Conservation (phyloP, 805 yeast genomes). For the Yamadazyma scolyti region DNA sequence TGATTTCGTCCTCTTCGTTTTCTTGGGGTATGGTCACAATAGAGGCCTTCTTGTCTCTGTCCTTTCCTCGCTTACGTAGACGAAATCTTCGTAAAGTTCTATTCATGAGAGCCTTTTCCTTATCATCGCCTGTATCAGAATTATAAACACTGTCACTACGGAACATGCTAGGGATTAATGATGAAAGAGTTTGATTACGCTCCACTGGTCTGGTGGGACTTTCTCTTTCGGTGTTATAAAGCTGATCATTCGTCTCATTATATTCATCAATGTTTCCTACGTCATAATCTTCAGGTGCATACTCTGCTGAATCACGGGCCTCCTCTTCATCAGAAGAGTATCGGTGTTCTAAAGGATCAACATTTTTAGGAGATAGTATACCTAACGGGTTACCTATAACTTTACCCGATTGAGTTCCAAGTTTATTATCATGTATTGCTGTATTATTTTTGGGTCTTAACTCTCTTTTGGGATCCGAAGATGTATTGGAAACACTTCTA, state of each 20-base stretch:
- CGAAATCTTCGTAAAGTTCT: conserved; percentile 13
- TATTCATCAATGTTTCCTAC: no score
- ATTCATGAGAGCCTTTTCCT: conserved; percentile 3
- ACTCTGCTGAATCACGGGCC: background rate
- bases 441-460: background rate
- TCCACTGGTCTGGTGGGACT: background rate
- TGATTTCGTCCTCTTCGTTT: conserved; percentile 10
- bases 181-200: conserved; percentile 11
- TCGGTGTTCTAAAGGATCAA: conserved; percentile 30
- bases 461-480: no score
- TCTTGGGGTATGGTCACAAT: conserved; percentile 15
- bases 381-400: conserved; percentile 24
- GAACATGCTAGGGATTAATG: conserved; percentile 15
- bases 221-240: background rate
- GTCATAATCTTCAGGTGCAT: no score
- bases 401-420: conserved; percentile 1
- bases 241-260: no score
- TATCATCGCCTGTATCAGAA: conserved; percentile 1
- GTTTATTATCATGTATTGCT: background rate
- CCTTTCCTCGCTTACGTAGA: conserved; percentile 19
- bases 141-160: conserved; percentile 1
- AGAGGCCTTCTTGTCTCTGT: conserved; percentile 17
- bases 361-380: no score
- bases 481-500: conserved; percentile 8
- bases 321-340: conserved; percentile 25